Percentiles rank a stretch among this genome's conserved stretches.
Conservation (phyloP, 2,329 filamentous ascomycete genomes). For the Cercospora brassicicola region DNA sequence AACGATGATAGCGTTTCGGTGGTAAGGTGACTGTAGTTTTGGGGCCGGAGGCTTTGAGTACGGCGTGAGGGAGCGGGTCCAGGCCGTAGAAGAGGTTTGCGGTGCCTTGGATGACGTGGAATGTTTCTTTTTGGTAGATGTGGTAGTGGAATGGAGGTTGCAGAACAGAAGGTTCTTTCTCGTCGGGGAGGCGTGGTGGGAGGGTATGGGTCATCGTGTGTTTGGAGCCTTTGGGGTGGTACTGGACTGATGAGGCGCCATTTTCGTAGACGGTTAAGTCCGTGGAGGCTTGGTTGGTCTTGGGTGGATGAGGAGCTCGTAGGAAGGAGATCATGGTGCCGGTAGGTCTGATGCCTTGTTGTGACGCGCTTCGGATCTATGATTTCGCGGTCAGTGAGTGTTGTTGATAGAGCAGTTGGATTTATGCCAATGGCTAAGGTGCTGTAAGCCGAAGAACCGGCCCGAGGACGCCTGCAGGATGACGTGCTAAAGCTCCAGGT, state of each 20-base stretch:
- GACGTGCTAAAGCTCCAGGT: background rate
- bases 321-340: slow-evolving; percentile 23
- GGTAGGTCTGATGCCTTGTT: background rate
- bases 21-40: slow-evolving; percentile 18
- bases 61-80: slow-evolving; percentile 15
- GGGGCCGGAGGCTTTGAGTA: slow-evolving; percentile 17
- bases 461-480: background rate
- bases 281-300: slow-evolving; percentile 24
- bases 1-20: slow-evolving; percentile 26
- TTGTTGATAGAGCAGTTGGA: background rate
- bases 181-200: slow-evolving; percentile 21
- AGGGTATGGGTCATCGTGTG: slow-evolving; percentile 31
- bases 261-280: slow-evolving; percentile 27
- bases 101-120: slow-evolving; percentile 23
- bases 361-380: background rate
- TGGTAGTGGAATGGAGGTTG: slow-evolving; percentile 30
- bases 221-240: slow-evolving; percentile 23
- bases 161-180: slow-evolving; percentile 25
- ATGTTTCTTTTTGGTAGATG: slow-evolving; percentile 30
- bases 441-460: slow-evolving; percentile 1
- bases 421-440: background rate
- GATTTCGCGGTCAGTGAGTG: background rate
- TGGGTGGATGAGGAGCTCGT: slow-evolving; percentile 22
- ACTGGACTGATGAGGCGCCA: slow-evolving; percentile 27
- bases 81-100: slow-evolving; percentile 28